Evolutionary conservation across 1,284 basidiomycete species (phyloP), one percentile per base, ranked within the genome.

Genomic region (Fomitiporia mediterranea): DNA sequence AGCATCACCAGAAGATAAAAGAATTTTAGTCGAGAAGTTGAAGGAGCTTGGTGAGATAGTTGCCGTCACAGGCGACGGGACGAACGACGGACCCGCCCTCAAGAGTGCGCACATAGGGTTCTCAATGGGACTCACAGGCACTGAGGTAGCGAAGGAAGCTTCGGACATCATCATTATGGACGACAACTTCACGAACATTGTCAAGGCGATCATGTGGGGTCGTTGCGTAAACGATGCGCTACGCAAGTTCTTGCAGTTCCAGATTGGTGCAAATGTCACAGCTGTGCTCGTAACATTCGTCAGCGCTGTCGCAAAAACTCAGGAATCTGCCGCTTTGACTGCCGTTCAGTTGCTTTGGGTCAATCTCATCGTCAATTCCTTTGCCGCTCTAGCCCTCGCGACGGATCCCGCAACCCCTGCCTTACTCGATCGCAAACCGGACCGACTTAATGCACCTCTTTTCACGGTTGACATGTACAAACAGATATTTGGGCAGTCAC

Each of bases 131-230:
- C 93, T 99, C 63, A 86, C 95, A 40, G 96, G 97, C 37, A 99
- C 97, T 1, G 96, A 99, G 69, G 94, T 99, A 25, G 96, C 96
- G 51, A 98, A 99, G 74, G 95, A 98, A 72, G 96, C 96, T 1
- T 98, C 94, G 7, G 96, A 98, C 68, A 98, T 99, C 66, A 96
- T 99, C 64, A 82, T 99, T 46, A 97, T 98, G 94, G 90, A 94
- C 68, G 96, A 98, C 74, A 96, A 98, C 70, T 98, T 99, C 70
- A 78, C 91, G 9, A 94, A 91, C 15, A 96, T 99, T 68, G 93
- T 98, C 62, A 89, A 93, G 66, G 96, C 95, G 56, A 95, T 98
- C 67, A 95, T 97, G 80, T 98, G 96, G 96, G 96, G 96, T 47
- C 91, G 96, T 58, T 96, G 94, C 69, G 95, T 99, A 62, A 98